Evolutionary conservation across 306 rosid species (phyloP).

Genomic region (Quercus agrifolia): DNA sequence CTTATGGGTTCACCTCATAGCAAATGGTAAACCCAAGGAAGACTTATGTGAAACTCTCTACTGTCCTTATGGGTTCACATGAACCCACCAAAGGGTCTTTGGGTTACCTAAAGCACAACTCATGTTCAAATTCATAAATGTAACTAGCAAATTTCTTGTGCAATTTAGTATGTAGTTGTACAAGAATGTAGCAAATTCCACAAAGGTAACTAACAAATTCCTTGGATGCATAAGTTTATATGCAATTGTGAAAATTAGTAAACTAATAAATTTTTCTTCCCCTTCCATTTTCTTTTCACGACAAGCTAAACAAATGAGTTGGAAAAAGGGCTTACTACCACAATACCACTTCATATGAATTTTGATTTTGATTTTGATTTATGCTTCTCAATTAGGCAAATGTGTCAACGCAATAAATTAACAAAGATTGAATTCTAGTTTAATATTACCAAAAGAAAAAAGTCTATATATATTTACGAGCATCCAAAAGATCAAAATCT

Average conservation of each 20-base stretch:
- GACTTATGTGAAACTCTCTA: constrained; percentile 91
- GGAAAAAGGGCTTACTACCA: background rate
- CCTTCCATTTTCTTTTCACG: background rate
- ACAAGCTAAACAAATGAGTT: background rate
- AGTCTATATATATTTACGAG: background rate
- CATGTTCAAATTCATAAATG: constrained; percentile 98
- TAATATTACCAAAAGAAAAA: background rate
- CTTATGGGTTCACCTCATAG: constrained; percentile 68
- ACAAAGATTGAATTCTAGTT: background rate
- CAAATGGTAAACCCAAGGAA: constrained; percentile 99
- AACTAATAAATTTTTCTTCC: background rate
- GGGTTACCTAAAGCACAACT: constrained; percentile 92
- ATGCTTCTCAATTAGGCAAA: background rate
- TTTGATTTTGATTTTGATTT: background rate
- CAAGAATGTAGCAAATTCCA: background rate
- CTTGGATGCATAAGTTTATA: background rate
- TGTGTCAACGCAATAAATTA: background rate
- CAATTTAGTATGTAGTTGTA: constrained; percentile 5
- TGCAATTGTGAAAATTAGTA: background rate
- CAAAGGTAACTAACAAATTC: no score
- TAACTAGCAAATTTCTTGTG: constrained; percentile 15
- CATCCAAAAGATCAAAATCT: background rate
- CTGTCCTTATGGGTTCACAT: constrained; percentile 88
- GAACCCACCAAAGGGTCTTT: constrained; percentile 94
- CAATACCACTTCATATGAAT: no score